Base-by-base conservation (phyloP, 1,284 basidiomycete species). In the Golubevia pallescens region DNA sequence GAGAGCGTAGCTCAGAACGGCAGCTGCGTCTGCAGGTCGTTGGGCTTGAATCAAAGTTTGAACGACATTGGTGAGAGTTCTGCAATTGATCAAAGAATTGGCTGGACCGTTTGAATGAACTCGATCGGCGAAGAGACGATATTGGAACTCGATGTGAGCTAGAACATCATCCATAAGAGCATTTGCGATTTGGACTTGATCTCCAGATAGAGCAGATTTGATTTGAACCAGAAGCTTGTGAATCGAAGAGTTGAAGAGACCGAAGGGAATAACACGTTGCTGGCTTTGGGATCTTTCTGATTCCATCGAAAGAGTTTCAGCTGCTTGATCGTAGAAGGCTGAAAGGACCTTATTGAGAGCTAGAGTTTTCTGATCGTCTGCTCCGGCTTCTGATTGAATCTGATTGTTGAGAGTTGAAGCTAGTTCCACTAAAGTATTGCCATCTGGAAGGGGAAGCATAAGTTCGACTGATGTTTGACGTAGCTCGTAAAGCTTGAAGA, bases 401-500 rank as follows among this genome's bases (percentile, higher is more conserved):
- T 48, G 13, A 10, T 16, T 48, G 42, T 10, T 13, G 42, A 48
- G 42, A 48, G 8, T 48, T 10, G 8, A 16, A 16, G 16, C 10
- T 38, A 87, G 75, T 20, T 89, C 79, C 51, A 87, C 84, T 67
- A 86, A 88, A 71, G 61, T 23, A 32, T 10, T 16, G 6, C 56
- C 24, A 54, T 57, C 53, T 6, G 58, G 34, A 21, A n/a, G 38
- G 6, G 57, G 57, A 4, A 60, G 61, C 19, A 52, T 24, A 71
- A 85, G 66, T n/a, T 56, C 51, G 21, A 54, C 60, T 0, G 87
- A 86, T 7, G 84, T 71, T 8, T 82, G 63, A 4, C 87, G 86
- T 65, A 89, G 88, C 57, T 87, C 81, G 51, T 91, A 84, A 52
- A 93, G 87, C 59, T 89, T 88, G 61, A 91, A 87, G 77, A 92